phyloP scores from a whole-genome alignment of 257 asterid species.

The Solanum pinnatisectum region DNA sequence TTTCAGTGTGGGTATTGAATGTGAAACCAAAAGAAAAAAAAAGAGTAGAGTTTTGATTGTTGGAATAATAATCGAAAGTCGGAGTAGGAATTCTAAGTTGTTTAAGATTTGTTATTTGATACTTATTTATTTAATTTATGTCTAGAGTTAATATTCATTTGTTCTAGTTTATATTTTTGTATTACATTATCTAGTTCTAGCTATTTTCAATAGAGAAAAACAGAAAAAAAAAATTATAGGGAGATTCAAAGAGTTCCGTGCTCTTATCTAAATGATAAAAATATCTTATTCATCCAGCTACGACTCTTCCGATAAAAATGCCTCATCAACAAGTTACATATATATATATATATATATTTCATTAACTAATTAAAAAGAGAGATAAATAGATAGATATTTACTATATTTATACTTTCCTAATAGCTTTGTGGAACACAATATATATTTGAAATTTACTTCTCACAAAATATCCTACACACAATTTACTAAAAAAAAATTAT shows the following conservation, averaged over 20 bases:
- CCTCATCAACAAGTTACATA: background rate
- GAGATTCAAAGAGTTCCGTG: background rate
- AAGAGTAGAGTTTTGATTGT: background rate
- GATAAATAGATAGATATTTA: background rate
- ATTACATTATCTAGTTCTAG: background rate
- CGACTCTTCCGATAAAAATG: background rate
- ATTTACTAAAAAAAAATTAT: background rate
- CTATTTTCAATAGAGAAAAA: too few relatives aligned
- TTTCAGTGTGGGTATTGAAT: accelerated
- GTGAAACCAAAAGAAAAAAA: accelerated
- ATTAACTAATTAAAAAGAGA: background rate
- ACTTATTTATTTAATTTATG: too few relatives aligned
- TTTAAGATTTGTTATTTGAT: background rate
- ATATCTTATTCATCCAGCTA: background rate
- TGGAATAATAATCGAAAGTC: background rate
- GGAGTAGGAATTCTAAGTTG: accelerated
- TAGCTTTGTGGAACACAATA: background rate
- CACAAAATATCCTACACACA: background rate
- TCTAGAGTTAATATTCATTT: too few relatives aligned
- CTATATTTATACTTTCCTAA: background rate
- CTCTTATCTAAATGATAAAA: background rate
- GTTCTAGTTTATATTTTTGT: background rate
- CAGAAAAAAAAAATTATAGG: accelerated
- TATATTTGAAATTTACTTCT: background rate
- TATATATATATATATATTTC: background rate